A percentile compares a stretch with the other conserved stretches of the same genome.
phyloP scores from a whole-genome alignment of 768 basidiomycete species.

The Russula vinacea region DNA sequence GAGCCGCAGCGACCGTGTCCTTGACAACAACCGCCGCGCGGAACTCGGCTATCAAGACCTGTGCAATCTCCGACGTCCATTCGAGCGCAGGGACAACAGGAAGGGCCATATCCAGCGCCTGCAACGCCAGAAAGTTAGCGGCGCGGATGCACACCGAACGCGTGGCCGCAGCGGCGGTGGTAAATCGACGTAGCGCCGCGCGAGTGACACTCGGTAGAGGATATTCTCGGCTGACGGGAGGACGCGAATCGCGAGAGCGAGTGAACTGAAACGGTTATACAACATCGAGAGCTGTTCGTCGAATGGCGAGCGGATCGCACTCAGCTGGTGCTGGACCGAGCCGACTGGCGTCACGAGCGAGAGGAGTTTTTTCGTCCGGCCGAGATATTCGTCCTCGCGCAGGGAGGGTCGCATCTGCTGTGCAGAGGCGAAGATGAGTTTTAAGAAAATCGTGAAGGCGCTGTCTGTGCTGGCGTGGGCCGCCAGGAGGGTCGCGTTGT shows the following conservation, averaged over 20 bases:
- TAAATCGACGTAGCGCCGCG: constrained; percentile 62
- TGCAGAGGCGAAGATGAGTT: constrained; percentile 69
- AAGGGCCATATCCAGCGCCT: constrained; percentile 53
- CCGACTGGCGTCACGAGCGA: constrained; percentile 71
- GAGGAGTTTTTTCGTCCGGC: constrained; percentile 62
- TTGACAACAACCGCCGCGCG: constrained; percentile 29
- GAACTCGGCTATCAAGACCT: constrained; percentile 55
- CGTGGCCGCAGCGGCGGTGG: constrained; percentile 57
- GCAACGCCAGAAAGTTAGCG: constrained; percentile 62
- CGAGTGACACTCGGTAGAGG: constrained; percentile 56
- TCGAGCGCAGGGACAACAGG: constrained; percentile 50
- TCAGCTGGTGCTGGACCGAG: constrained; percentile 65
- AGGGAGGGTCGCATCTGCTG: constrained; percentile 37
- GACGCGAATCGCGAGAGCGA: constrained; percentile 67
- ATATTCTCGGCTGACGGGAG: constrained; percentile 50
- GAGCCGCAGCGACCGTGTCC: not conserved
- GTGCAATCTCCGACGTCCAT: constrained; percentile 65
- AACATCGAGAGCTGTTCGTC: constrained; percentile 65
- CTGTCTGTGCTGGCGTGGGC: constrained; percentile 56
- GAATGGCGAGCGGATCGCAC: constrained; percentile 49
- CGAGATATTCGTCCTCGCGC: constrained; percentile 36
- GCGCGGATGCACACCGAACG: constrained; percentile 74
- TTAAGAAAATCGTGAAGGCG: constrained; percentile 75
- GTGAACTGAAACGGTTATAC: constrained; percentile 75
- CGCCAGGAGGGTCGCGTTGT: constrained; percentile 52